Evolutionary conservation across 1,284 basidiomycete species (phyloP), one percentile per base, ranked within the genome.

Genomic region (Phaffia rhodozyma): DNA sequence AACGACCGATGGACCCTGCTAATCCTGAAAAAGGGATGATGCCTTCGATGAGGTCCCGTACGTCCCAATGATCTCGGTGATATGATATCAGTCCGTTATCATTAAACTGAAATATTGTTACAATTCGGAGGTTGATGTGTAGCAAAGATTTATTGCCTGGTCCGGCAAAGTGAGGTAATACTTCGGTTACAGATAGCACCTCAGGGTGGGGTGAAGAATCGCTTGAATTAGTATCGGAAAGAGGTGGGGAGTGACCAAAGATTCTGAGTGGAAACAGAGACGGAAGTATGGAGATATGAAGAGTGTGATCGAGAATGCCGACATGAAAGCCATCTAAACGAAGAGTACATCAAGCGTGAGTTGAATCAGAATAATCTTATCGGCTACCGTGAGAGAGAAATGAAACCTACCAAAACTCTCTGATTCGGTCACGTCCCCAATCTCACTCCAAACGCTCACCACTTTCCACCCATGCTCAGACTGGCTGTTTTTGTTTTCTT

Each of bases 11-110:
- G 1, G 48, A 47, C 1, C 63, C 63, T 5, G 48, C n/a, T 30
- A 58, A 18, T 1, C 25, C 38, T 0, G 63, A 52, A 27, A 29
- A 29, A 11, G 63, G 63, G n/a, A 64, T 34, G 47, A 55, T 5
- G 18, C 58, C 56, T 32, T 64, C 63, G 58, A 64, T 25, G n/a
- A 64, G 53, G 29, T 64, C 63, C 21, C 63, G 57, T 1, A 64
- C 23, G n/a, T 65, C 63, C 54, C 59, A 61, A 27, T 65, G 63
- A 21, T 65, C 63, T 20, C 63, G 63, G 21, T 65, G 63, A 30
- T 57, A 65, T 16, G 51, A 49, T 32, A 65, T 55, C 18, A 50
- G 54, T 20, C 59, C 59, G 25, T 27, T 32, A 32, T 61, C 59
- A 53, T 65, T 65, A 50, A 65, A 65, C n/a, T 57, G 56, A 25